These are phyloP conservation scores for Vicia villosa DNA, from an alignment of 306 rosid species.

Conservation along the genomic window DNA sequence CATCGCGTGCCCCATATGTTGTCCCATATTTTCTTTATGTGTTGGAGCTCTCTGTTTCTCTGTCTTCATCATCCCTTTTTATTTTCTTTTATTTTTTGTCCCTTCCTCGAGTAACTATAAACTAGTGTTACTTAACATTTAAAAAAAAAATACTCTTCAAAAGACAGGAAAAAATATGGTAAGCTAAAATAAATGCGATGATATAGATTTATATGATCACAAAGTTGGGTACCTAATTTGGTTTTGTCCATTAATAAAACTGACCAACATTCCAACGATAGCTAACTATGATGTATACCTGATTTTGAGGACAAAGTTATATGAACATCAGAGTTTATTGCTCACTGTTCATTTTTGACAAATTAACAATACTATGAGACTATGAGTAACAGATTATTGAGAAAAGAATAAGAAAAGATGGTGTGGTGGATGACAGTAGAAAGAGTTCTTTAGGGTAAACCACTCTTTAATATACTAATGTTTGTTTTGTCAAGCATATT, in stretches of 20 bases:
- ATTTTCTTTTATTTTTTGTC: too few relatives aligned
- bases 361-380: background rate
- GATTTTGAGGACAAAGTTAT: background rate
- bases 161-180: too few relatives aligned
- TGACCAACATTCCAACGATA: constrained; percentile 2
- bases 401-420: too few relatives aligned
- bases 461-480: background rate
- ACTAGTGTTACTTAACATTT: too few relatives aligned
- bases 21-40: too few relatives aligned
- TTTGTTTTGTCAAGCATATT: background rate
- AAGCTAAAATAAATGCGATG: background rate
- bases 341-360: constrained; percentile 1
- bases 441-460: constrained; percentile 3
- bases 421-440: background rate
- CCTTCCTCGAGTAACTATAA: too few relatives aligned
- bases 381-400: too few relatives aligned
- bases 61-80: too few relatives aligned
- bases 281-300: background rate
- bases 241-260: background rate
- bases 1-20: too few relatives aligned
- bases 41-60: too few relatives aligned
- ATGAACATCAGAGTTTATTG: background rate
- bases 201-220: background rate
- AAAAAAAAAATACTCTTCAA: too few relatives aligned
- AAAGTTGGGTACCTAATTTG: background rate